A percentile compares a stretch with the other conserved stretches of the same genome.
These are phyloP conservation scores for Phytophthora hybrid DNA, from an alignment of 352 stramenopile genomes.

Conservation along the genomic window DNA sequence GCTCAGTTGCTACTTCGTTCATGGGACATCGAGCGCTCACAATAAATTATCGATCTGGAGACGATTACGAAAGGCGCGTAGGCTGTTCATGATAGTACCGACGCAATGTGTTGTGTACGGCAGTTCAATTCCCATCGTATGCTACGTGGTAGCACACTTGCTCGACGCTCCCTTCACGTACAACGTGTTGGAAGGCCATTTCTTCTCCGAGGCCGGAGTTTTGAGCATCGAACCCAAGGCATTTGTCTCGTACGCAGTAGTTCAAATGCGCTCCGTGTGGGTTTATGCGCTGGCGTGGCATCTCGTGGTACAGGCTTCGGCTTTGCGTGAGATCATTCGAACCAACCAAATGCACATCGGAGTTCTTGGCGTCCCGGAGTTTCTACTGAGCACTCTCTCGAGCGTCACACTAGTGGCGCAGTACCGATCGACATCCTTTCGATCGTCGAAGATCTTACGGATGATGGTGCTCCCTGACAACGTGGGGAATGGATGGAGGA, in stretches of 20 bases:
- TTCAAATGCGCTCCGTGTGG: slow-evolving; percentile 63
- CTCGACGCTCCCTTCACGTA: slow-evolving; percentile 56
- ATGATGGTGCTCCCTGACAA: slow-evolving; percentile 25
- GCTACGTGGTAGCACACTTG: slow-evolving; percentile 54
- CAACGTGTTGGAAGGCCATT: slow-evolving; percentile 39
- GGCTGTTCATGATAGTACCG: slow-evolving; percentile 50
- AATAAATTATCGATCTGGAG: not conserved
- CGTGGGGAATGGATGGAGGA: not conserved
- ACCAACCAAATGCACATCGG: slow-evolving; percentile 11
- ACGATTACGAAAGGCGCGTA: slow-evolving; percentile 11
- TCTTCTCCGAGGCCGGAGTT: slow-evolving; percentile 38
- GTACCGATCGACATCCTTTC: slow-evolving; percentile 36
- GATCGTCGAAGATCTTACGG: slow-evolving; percentile 24
- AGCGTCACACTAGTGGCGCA: slow-evolving; percentile 43
- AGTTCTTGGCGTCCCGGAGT: slow-evolving; percentile 43
- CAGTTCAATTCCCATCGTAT: slow-evolving; percentile 46
- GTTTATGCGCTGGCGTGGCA: slow-evolving; percentile 46
- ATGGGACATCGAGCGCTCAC: not conserved
- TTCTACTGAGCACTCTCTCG: slow-evolving; percentile 45
- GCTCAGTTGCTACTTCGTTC: slow-evolving; percentile 32
- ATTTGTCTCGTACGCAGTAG: slow-evolving; percentile 41
- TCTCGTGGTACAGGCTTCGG: not conserved
- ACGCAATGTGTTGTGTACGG: slow-evolving; percentile 64
- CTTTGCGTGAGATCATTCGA: slow-evolving; percentile 1
- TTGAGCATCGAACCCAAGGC: slow-evolving; percentile 26